These are phyloP conservation scores for Trichoderma koningiopsis DNA, from an alignment of 2,329 filamentous ascomycete species.

Conservation along the genomic window DNA sequence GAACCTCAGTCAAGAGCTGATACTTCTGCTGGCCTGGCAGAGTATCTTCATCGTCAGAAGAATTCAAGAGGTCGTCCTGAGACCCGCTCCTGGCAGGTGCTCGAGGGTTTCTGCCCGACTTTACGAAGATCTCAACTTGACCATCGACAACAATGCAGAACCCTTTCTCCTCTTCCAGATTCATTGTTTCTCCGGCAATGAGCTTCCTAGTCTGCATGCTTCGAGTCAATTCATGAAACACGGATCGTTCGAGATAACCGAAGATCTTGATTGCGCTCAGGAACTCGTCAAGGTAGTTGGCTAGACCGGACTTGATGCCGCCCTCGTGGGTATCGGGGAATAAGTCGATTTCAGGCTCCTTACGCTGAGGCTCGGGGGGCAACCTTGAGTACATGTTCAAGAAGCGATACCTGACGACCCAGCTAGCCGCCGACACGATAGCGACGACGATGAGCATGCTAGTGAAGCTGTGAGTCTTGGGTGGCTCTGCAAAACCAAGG, in stretches of 20 bases:
- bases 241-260: slow-evolving; percentile 91
- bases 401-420: slow-evolving; percentile 93
- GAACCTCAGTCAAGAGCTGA: slow-evolving; percentile 93
- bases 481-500: slow-evolving; percentile 3
- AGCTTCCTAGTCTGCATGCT: slow-evolving; percentile 98
- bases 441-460: slow-evolving; percentile 76
- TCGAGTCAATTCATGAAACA: slow-evolving; percentile 95
- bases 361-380: slow-evolving; percentile 90
- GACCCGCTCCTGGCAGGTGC: slow-evolving; percentile 34
- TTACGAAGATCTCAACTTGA: slow-evolving; percentile 96
- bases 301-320: slow-evolving; percentile 83
- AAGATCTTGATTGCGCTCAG: slow-evolving; percentile 99
- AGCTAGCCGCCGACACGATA: slow-evolving; percentile 82
- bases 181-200: slow-evolving; percentile 91
- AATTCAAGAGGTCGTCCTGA: slow-evolving; percentile 37
- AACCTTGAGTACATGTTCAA: slow-evolving; percentile 96
- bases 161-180: slow-evolving; percentile 95
- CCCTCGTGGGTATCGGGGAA: slow-evolving; percentile 92
- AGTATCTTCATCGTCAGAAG: slow-evolving; percentile 69
- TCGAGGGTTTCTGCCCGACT: slow-evolving; percentile 67
- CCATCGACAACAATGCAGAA: slow-evolving; percentile 98
- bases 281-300: slow-evolving; percentile 98
- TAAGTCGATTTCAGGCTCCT: slow-evolving; percentile 92
- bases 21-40: slow-evolving; percentile 77
- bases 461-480: slow-evolving; percentile 28